A percentile compares a stretch with the other conserved stretches of the same genome.
Evolutionary conservation across 768 basidiomycete species (phyloP).

Genomic region (Trametes cingulata): DNA sequence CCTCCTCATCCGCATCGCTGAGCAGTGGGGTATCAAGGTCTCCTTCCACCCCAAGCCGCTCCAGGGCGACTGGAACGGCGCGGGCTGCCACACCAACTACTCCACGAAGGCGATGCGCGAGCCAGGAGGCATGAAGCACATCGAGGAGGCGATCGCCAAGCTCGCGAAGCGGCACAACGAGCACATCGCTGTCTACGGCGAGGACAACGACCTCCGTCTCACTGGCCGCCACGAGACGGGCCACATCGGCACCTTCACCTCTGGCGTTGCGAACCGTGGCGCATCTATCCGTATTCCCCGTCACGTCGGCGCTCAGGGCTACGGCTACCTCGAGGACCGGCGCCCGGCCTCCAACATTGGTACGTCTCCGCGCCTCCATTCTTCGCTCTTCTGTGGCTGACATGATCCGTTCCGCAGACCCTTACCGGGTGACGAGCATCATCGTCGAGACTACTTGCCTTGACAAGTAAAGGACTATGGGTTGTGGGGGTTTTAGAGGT

Average conservation of each 20-base stretch:
- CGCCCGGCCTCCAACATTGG: slow-evolving; percentile 98
- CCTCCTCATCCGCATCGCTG: slow-evolving; percentile 92
- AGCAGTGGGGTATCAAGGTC: slow-evolving; percentile 96
- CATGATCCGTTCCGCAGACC: slow-evolving; percentile 53
- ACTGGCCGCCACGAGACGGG: slow-evolving; percentile 98
- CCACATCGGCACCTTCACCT: slow-evolving; percentile 87
- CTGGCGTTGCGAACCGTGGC: slow-evolving; percentile 97
- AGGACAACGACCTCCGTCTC: slow-evolving; percentile 95
- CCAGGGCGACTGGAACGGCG: slow-evolving; percentile 98
- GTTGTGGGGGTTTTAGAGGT: slow-evolving; percentile 13
- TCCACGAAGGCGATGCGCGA: slow-evolving; percentile 94
- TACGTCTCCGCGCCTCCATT: slow-evolving; percentile 39
- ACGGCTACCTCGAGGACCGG: slow-evolving; percentile 94
- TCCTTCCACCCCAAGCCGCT: slow-evolving; percentile 99
- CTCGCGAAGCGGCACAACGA: slow-evolving; percentile 86
- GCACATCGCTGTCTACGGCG: slow-evolving; percentile 97
- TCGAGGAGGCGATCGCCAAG: slow-evolving; percentile 94
- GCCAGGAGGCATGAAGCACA: slow-evolving; percentile 87
- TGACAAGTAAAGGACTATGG: slow-evolving; percentile 44
- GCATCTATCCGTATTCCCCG: slow-evolving; percentile 96
- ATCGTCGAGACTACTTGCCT: slow-evolving; percentile 86
- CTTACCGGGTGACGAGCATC: slow-evolving; percentile 91
- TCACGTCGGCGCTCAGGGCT: slow-evolving; percentile 89
- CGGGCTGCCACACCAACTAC: slow-evolving; percentile 98
- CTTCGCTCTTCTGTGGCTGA: not conserved